These are phyloP conservation scores for Kazachstania martiniae DNA, from an alignment of 805 yeast species.

Conservation along the genomic window DNA sequence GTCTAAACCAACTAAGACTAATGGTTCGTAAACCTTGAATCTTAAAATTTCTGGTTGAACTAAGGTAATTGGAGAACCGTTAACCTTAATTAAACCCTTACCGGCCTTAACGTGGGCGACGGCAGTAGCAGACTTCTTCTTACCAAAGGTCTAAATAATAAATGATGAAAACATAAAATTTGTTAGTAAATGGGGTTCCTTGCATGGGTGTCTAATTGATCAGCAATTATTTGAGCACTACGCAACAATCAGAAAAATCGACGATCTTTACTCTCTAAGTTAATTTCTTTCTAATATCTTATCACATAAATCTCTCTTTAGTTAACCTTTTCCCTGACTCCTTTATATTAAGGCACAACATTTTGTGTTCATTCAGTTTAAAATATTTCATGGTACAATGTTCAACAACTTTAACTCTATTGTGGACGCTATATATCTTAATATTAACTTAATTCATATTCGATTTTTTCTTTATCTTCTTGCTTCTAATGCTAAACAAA, in stretches of 20 bases:
- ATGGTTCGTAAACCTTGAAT: slow-evolving; percentile 99
- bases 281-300: too few species aligned
- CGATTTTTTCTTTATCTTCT: background rate
- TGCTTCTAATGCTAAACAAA: background rate
- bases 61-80: slow-evolving; percentile 98
- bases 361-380: background rate
- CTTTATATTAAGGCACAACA: background rate
- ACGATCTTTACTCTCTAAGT: background rate
- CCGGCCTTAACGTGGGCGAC: slow-evolving; percentile 99
- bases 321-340: background rate
- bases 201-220: background rate
- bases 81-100: slow-evolving; percentile 97
- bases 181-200: slow-evolving; percentile 7
- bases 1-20: slow-evolving; percentile 95
- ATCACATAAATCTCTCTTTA: background rate
- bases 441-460: background rate
- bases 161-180: background rate
- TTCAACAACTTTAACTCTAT: background rate
- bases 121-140: slow-evolving; percentile 99
- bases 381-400: background rate
- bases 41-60: slow-evolving; percentile 98
- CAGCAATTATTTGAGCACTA: background rate
- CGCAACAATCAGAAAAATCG: background rate
- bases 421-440: background rate
- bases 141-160: slow-evolving; percentile 82